Evolutionary conservation across 2,329 filamentous ascomycete genomes (phyloP).

Genomic region (Calonectria honghensis): DNA sequence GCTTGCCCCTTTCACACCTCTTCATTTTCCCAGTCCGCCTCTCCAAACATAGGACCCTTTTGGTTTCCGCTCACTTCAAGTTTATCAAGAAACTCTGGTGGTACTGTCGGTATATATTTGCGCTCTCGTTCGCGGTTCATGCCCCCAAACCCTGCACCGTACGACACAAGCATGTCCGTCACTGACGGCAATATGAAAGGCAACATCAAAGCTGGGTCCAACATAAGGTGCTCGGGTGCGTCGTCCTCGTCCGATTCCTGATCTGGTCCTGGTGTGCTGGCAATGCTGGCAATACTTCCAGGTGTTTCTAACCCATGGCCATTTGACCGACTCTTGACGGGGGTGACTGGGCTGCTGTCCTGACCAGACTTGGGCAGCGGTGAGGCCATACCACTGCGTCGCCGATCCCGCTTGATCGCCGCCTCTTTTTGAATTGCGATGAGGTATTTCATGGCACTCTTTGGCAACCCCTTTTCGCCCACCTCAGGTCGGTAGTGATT

Average conservation of each 20-base stretch:
- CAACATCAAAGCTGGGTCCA: slow-evolving; percentile 93
- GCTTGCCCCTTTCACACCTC: slow-evolving; percentile 67
- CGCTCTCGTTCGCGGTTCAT: slow-evolving; percentile 92
- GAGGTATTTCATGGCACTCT: slow-evolving; percentile 91
- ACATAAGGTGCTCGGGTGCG: slow-evolving; percentile 82
- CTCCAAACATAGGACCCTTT: slow-evolving; percentile 74
- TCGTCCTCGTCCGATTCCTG: slow-evolving; percentile 76
- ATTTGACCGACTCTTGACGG: slow-evolving; percentile 63
- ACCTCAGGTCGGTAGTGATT: slow-evolving; percentile 97
- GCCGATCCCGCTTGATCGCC: slow-evolving; percentile 74
- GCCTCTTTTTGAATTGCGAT: slow-evolving; percentile 86
- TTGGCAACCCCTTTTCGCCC: slow-evolving; percentile 92
- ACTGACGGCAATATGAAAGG: slow-evolving; percentile 97
- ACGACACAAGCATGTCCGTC: slow-evolving; percentile 97
- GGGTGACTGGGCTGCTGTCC: slow-evolving; percentile 67
- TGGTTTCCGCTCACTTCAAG: slow-evolving; percentile 79
- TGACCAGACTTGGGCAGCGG: slow-evolving; percentile 59
- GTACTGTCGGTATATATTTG: slow-evolving; percentile 97
- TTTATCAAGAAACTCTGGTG: slow-evolving; percentile 93
- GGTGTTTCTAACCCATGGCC: slow-evolving; percentile 66
- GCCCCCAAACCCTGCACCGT: slow-evolving; percentile 95
- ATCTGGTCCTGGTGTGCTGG: slow-evolving; percentile 62
- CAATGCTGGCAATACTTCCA: slow-evolving; percentile 64
- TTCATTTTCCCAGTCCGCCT: slow-evolving; percentile 81
- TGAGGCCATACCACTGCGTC: slow-evolving; percentile 68